phyloP scores from a whole-genome alignment of 1,139 yeast genomes.

The Neolecta irregularis region DNA sequence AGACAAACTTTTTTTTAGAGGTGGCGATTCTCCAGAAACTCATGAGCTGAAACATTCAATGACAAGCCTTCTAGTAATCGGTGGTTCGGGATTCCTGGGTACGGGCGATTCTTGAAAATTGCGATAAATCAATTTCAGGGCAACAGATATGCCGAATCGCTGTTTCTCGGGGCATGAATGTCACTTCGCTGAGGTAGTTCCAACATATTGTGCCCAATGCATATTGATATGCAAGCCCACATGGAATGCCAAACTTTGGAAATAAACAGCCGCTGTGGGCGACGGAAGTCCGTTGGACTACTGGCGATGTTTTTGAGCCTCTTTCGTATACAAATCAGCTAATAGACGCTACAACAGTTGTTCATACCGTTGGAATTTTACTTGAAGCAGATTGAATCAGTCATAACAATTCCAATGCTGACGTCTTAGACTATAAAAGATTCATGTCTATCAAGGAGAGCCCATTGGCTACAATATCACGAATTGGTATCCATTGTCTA shows the following conservation, averaged over 20 bases:
- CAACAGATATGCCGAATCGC: slow-evolving; percentile 14
- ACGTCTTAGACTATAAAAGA: slow-evolving; percentile 13
- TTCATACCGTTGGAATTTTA: slow-evolving; percentile 12
- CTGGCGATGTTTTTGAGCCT: slow-evolving; percentile 11
- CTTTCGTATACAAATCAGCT: slow-evolving; percentile 4
- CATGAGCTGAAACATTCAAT: background rate
- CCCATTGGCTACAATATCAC: background rate
- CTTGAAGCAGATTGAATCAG: slow-evolving; percentile 7
- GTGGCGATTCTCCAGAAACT: background rate
- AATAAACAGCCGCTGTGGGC: slow-evolving; percentile 4
- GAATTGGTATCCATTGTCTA: slow-evolving; percentile 2
- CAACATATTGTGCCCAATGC: background rate
- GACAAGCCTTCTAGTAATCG: slow-evolving; percentile 12
- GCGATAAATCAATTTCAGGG: slow-evolving; percentile 6
- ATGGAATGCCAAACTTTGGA: background rate
- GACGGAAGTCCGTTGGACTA: slow-evolving; percentile 9
- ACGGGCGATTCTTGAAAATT: background rate
- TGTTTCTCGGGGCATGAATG: slow-evolving; percentile 14
- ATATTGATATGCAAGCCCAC: background rate
- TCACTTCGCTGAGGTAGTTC: slow-evolving; percentile 14
- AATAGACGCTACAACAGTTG: slow-evolving; percentile 6
- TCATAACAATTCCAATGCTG: no score
- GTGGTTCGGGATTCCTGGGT: slow-evolving; percentile 15
- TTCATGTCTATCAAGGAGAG: slow-evolving; percentile 1
- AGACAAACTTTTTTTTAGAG: slow-evolving; percentile 2